Evolutionary conservation across 23 red algal genomes (phyloP), one percentile per base, ranked within the genome.

Genomic region (Rhodosorus marinus): DNA sequence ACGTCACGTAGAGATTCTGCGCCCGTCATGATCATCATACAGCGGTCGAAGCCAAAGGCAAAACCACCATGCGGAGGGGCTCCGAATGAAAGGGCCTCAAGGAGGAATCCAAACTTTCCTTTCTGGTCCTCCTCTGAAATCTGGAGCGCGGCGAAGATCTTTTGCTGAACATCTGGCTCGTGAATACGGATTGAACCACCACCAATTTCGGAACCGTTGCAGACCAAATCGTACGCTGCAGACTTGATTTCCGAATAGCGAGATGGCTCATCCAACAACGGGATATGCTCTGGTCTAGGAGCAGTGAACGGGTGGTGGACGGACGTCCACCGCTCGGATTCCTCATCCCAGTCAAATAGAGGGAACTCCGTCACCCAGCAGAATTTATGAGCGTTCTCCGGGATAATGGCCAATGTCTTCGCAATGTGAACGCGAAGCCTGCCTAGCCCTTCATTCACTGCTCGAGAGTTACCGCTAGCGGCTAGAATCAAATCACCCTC

Each of bases 251-350:
- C 63, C n/a, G 53, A 54, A 24, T 75, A 45, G 9, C 35, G 52
- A 48, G 43, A 33, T 2, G 54, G 5, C 19, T 59, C 62, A 47
- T 93, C 42, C 8, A 98, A 52, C 17, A 33, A 54, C 1, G 52
- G 35, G 51, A 58, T 49, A 32, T 92, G 64, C 25, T 80, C 67
- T 9, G 49, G 34, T 24, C 72, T 31, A 6, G 90, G 90, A 20
- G 79, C 64, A 17, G 90, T 98, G 60, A 98, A 98, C 9, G 90
- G 90, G 40, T 98, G 90, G 57, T 98, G 90, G 17, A 98, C 90
- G 24, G 77, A 64, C 25, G 63, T 51, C 36, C 45, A 82, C 17
- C 79, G 72, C 1, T 40, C 17, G 2, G 26, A 0, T 0, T 38
- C 17, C 14, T 63, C 68, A 43, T 72, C 59, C 35, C 86, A 74